A percentile compares a stretch with the other conserved stretches of the same genome.
Conservation (phyloP, 441 rosid species). For the Corymbia calophylla region DNA sequence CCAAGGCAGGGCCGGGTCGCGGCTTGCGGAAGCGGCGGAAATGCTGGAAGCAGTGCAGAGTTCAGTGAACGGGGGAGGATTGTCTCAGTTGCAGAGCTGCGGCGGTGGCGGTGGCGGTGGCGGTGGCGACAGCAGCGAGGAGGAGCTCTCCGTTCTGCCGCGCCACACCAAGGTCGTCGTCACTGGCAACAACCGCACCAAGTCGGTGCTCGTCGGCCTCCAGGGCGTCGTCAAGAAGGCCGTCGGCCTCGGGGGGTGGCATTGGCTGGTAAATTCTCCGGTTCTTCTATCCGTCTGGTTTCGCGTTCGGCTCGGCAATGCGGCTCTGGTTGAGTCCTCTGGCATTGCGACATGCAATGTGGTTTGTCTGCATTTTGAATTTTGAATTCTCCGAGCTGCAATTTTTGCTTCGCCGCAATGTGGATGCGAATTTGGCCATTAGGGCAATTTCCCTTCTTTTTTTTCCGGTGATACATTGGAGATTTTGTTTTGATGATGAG, state of each 20-base stretch:
- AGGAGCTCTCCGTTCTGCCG: slow-evolving; percentile 3
- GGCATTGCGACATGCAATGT: neutral
- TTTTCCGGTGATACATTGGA: neutral
- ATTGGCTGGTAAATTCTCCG: neutral
- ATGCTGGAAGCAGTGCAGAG: neutral
- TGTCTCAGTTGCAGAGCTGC: neutral
- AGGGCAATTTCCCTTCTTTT: neutral
- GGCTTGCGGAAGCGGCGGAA: neutral
- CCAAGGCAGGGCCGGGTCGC: neutral
- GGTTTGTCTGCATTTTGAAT: neutral
- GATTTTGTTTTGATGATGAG: neutral
- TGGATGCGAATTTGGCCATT: neutral
- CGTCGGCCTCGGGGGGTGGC: neutral
- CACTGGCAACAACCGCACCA: slow-evolving; percentile 3
- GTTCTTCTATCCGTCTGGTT: neutral
- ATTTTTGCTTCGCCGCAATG: neutral
- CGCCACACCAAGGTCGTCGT: slow-evolving; percentile 5
- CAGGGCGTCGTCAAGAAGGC: neutral
- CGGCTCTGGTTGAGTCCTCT: neutral
- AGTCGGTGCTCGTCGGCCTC: slow-evolving; percentile 1
- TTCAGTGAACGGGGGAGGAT: neutral
- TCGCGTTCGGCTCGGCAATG: neutral
- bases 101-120: neutral
- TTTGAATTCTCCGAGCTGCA: slow-evolving; percentile 1
- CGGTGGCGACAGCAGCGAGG: slow-evolving; percentile 1